These are phyloP conservation scores for Casuarina cunninghamiana DNA, from an alignment of 306 rosid genomes.

Conservation along the genomic window DNA sequence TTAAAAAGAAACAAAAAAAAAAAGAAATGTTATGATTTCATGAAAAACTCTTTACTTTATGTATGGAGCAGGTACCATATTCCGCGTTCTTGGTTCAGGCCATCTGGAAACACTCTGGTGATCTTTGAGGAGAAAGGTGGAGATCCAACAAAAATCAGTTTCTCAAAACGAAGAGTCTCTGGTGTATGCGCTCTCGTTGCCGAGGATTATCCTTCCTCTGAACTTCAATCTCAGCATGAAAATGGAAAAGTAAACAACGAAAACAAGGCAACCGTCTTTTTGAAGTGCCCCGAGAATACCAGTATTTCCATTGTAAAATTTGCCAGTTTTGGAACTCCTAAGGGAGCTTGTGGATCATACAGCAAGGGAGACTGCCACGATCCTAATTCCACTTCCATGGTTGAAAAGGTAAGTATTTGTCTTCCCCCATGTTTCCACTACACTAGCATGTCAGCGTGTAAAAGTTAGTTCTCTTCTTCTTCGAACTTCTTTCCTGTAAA, in stretches of 20 bases:
- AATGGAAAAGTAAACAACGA: conserved; percentile 26
- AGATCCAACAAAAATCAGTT: conserved; percentile 63
- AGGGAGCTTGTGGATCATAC: conserved; percentile 78
- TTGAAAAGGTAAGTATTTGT: conserved; percentile 60
- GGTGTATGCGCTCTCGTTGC: conserved; percentile 59
- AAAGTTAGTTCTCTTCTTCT: neutral
- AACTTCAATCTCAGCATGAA: conserved; percentile 46
- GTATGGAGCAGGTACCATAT: conserved; percentile 77
- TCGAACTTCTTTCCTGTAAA: neutral
- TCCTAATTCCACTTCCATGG: conserved; percentile 55
- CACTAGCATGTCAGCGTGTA: neutral
- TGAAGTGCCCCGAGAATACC: conserved; percentile 58
- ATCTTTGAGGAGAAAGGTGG: conserved; percentile 93
- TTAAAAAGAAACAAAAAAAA: neutral
- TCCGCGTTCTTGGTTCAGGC: conserved; percentile 96
- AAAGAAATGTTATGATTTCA: neutral
- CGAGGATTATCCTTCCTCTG: conserved; percentile 59
- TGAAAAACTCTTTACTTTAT: conserved; percentile 1
- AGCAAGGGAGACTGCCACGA: conserved; percentile 71
- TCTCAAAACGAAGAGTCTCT: conserved; percentile 54
- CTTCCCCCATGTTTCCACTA: conserved; percentile 6
- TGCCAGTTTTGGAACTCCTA: conserved; percentile 83
- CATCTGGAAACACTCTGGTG: conserved; percentile 77
- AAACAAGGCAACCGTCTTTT: conserved; percentile 37
- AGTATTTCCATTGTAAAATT: conserved; percentile 54